A percentile compares a stretch with the other conserved stretches of the same genome.
Evolutionary conservation across 1,284 basidiomycete species (phyloP).

Genomic region (Phellopilus nigrolimitatus): DNA sequence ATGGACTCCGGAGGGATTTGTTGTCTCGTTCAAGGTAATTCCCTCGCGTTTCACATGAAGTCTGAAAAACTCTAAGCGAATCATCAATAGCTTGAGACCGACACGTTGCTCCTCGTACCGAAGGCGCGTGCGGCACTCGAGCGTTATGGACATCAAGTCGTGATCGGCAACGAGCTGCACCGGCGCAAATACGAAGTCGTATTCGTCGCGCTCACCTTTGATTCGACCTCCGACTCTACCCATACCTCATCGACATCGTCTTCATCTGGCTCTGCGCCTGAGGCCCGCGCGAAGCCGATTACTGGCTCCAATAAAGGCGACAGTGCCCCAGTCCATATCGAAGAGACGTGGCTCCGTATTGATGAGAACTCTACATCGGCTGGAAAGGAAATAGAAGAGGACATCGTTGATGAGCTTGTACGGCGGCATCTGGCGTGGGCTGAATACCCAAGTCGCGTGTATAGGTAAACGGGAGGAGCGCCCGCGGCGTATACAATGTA

Average conservation of each 20-base stretch:
- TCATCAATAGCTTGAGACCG: constrained; percentile 82
- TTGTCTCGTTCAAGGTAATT: constrained; percentile 93
- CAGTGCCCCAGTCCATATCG: constrained; percentile 31
- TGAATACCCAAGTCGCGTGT: too few species aligned
- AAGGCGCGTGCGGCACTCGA: constrained; percentile 87
- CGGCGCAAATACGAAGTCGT: constrained; percentile 89
- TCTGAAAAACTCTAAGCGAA: background rate
- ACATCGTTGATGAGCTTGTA: constrained; percentile 78
- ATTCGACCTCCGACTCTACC: constrained; percentile 12
- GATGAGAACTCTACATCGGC: constrained; percentile 37
- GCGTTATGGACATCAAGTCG: constrained; percentile 95
- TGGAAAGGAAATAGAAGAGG: constrained; percentile 87
- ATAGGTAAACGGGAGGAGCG: too few species aligned
- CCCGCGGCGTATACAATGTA: too few species aligned
- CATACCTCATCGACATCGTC: constrained; percentile 4
- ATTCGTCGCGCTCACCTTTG: constrained; percentile 55
- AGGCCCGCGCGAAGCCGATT: constrained; percentile 27
- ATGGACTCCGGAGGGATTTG: constrained; percentile 89
- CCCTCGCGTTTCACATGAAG: background rate
- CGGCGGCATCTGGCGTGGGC: constrained; percentile 75
- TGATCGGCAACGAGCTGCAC: constrained; percentile 93
- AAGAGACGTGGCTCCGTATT: constrained; percentile 74
- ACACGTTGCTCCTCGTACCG: constrained; percentile 76
- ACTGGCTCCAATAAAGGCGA: constrained; percentile 18
- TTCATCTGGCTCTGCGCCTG: constrained; percentile 23